Evolutionary conservation across 2,329 filamentous ascomycete species (phyloP).

Genomic region (Venturia asperata): DNA sequence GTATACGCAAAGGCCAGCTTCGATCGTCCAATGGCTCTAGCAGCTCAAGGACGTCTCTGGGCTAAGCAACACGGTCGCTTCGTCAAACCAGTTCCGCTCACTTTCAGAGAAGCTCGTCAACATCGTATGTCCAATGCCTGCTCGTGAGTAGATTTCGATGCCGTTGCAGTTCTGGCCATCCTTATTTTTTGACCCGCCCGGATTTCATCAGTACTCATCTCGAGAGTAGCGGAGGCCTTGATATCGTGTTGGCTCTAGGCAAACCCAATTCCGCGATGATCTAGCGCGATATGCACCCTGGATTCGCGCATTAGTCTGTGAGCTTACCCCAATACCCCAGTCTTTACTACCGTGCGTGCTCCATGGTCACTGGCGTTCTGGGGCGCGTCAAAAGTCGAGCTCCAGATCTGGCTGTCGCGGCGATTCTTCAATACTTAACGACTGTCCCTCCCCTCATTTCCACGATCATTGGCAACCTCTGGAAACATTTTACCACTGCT

Average conservation of each 20-base stretch:
- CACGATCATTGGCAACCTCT: neutral
- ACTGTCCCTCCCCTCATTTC: neutral
- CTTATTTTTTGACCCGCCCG: no score
- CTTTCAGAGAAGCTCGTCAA: no score
- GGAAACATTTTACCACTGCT: neutral
- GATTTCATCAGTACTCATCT: no score
- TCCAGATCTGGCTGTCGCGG: neutral
- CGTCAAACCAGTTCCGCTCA: no score
- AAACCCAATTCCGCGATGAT: no score
- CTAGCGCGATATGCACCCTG: neutral
- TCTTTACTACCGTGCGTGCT: neutral
- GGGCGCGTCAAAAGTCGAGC: neutral
- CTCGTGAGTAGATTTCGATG: no score
- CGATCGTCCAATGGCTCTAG: neutral
- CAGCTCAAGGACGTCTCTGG: neutral
- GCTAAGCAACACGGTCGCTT: neutral
- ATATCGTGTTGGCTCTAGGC: no score
- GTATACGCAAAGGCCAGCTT: neutral
- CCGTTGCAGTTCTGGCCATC: no score
- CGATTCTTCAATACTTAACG: neutral
- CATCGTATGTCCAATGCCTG: no score
- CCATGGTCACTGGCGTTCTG: neutral
- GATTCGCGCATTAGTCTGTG: neutral
- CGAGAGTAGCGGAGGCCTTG: no score
- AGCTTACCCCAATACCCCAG: conserved; percentile 8